Evolutionary conservation across 2,329 filamentous ascomycete genomes (phyloP), one percentile per base, ranked within the genome.

Genomic region (Colletotrichum agaves): DNA sequence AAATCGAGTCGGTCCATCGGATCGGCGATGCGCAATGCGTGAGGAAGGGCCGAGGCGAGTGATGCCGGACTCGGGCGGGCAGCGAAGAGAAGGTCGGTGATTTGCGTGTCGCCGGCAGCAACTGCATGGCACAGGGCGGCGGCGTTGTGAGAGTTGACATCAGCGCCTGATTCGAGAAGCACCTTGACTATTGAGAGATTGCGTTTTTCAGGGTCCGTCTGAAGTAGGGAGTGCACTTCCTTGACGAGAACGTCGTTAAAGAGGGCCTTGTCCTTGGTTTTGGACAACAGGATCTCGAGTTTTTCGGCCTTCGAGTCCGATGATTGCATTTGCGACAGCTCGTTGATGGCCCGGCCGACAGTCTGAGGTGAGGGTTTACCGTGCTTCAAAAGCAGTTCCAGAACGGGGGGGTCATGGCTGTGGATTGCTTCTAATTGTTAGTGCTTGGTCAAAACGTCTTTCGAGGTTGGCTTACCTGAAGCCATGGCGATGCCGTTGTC

Each of bases 141-240:
- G 0, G 82, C 85, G 27, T 86, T 83, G 63, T 82, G 80, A 1
- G 80, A 78, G 69, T 89, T 88, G n/a, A 87, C 78, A 52, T 88
- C 83, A 2, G 87, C 87, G 1, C 86, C 85, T 1, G 82, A 78
- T 1, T 80, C 78, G 1, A 90, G 73, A 0, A 89, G 78, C 1
- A 80, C 75, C 61, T 81, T 80, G 37, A 88, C 65, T 1, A 83
- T 80, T 2, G 81, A 77, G 5, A 85, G 74, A 1, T 79, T 79
- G 4, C 82, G 80, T 11, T 79, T 73, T 1, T 78, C 74, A 0
- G 75, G 73, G 0, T 75, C 77, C 3, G 77, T 76, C 61, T 81
- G 76, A 10, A 85, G 73, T 3, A 84, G 72, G 2, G 77, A 78
- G 47, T 84, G 79, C 4, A 88, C 83, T 71, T 89, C 87, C 15